Evolutionary conservation across 331 rosid genomes (phyloP), one percentile per base, ranked within the genome.

Genomic region (Malus hybrid): DNA sequence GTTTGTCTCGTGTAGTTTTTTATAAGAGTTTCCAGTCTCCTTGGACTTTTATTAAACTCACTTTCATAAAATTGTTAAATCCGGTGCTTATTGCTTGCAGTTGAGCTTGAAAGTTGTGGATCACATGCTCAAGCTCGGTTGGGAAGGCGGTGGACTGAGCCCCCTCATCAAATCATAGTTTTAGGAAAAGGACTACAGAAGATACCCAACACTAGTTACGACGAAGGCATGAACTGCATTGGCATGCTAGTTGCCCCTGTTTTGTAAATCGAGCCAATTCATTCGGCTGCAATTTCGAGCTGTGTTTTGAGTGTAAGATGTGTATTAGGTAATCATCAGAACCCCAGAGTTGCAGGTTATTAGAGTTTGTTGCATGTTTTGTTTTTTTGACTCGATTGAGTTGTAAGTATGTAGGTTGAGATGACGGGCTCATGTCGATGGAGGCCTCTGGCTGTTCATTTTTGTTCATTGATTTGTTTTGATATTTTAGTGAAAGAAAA

Each of bases 71-170:
- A 64, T 24, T 55, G 22, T 15, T 7, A 32, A 32, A 39, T 44
- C 52, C 62, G 81, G 46, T 65, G 50, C 70, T 70, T 67, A 32
- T 74, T 86, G 79, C 68, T 67, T 84, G 91, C 97, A 95, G 99
- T 84, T 95, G 88, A 95, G 99, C 88, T 89, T 95, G 92, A 95
- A 95, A 86, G 97, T 95, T 56, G 92, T 92, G 52, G 97, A 95
- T 90, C 96, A 92, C 8, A 95, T 90, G 99, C 97, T 90, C 79
- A 95, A 95, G 90, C 91, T 92, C 65, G 99, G 97, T 76, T 92
- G 99, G 97, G 96, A 92, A 90, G 97, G 92, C 46, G 96, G 89
- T 76, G 96, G 96, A 57, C 87, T 87, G 73, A 83, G 78, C 75
- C 87, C 88, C 80, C 87, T 92, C 69, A 90, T 90, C 62, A 90